These are phyloP conservation scores for Monosporascus sp. DNA, from an alignment of 2,329 filamentous ascomycete species.

Conservation along the genomic window DNA sequence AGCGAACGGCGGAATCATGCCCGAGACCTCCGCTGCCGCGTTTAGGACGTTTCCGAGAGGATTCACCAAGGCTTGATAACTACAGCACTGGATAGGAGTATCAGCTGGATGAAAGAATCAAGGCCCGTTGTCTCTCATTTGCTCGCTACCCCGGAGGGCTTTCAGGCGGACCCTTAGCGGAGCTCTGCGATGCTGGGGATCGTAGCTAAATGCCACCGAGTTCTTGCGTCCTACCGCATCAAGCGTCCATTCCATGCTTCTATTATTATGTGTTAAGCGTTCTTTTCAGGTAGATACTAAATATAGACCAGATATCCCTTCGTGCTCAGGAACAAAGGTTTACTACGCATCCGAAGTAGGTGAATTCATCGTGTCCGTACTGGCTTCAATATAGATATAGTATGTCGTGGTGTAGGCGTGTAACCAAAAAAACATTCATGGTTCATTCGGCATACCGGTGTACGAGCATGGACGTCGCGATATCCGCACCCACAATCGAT, in stretches of 20 bases:
- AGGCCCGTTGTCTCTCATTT: neutral
- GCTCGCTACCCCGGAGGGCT: too few species aligned
- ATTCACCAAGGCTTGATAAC: neutral
- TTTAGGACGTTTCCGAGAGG: neutral
- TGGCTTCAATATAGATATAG: too few species aligned
- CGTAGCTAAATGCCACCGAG: neutral
- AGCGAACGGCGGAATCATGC: neutral
- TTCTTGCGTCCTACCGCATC: neutral
- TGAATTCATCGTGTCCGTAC: neutral
- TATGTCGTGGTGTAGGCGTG: too few species aligned
- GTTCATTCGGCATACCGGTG: too few species aligned
- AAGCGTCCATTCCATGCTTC: neutral
- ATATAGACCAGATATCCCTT: neutral
- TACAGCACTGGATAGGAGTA: neutral
- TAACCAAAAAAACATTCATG: too few species aligned
- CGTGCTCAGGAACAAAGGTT: too few species aligned
- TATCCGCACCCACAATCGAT: too few species aligned
- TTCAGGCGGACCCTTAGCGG: too few species aligned
- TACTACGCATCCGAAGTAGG: neutral
- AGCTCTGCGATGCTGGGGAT: neutral
- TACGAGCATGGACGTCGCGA: too few species aligned
- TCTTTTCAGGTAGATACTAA: neutral
- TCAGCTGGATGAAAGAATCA: neutral
- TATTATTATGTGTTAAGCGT: neutral
- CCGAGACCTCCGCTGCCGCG: neutral